Evolutionary conservation across 108 stramenopile species (phyloP).

Genomic region (Conticribra guillardii): DNA sequence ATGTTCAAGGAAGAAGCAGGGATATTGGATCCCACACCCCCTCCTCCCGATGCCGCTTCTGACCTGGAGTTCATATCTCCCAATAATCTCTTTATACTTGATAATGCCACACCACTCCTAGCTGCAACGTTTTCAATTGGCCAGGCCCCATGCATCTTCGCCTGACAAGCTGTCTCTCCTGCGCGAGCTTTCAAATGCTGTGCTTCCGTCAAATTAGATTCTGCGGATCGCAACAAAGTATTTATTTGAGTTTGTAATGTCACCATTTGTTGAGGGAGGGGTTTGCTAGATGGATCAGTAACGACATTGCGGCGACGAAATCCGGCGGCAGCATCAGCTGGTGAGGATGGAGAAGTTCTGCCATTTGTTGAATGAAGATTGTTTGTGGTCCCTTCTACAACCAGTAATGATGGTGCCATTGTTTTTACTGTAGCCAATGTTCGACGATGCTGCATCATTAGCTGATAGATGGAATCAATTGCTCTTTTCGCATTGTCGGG

Average conservation of each 20-base stretch:
- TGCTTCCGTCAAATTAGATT: conserved; percentile 28
- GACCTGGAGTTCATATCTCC: neutral
- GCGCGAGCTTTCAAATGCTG: conserved; percentile 27
- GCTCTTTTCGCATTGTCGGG: conserved; percentile 66
- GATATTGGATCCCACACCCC: neutral
- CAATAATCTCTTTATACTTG: conserved; percentile 21
- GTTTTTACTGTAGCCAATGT: conserved; percentile 64
- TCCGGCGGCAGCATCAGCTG: conserved; percentile 66
- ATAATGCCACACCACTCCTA: conserved; percentile 57
- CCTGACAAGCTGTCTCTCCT: conserved; percentile 40
- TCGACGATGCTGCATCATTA: conserved; percentile 81
- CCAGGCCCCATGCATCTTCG: conserved; percentile 70
- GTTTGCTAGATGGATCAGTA: conserved; percentile 23
- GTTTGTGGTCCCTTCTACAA: conserved; percentile 14
- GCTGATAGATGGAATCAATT: conserved; percentile 75
- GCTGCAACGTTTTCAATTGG: conserved; percentile 75
- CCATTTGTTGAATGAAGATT: neutral
- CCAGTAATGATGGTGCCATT: conserved; percentile 71
- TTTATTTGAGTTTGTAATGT: conserved; percentile 33
- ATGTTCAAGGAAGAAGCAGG: conserved; percentile 22
- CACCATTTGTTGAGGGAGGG: conserved; percentile 45
- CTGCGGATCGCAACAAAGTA: conserved; percentile 18
- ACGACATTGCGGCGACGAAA: conserved; percentile 26
- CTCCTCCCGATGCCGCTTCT: neutral
- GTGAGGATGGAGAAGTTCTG: conserved; percentile 26